These are phyloP conservation scores for Aquilaria yunnanensis DNA, from an alignment of 345 rosid species.

Conservation along the genomic window DNA sequence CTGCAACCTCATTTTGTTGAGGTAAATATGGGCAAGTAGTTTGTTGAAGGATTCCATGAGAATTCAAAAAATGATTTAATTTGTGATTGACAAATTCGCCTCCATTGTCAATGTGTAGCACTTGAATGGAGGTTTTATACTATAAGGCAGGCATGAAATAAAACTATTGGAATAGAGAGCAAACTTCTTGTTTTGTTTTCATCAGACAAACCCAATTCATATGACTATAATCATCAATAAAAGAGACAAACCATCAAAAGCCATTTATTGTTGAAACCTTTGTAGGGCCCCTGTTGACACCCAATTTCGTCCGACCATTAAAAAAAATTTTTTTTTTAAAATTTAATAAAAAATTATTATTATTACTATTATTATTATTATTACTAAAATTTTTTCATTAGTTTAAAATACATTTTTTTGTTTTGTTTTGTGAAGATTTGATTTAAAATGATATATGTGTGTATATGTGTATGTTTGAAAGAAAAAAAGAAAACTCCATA, in stretches of 20 bases:
- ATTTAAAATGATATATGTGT: too few species aligned
- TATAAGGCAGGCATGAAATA: not conserved
- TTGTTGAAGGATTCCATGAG: not conserved
- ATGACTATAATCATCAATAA: constrained; percentile 5
- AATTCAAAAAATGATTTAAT: too few species aligned
- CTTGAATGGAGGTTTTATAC: not conserved
- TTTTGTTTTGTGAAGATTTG: too few species aligned
- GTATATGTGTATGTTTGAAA: too few species aligned
- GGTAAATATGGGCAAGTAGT: constrained; percentile 2
- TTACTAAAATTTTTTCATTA: too few species aligned
- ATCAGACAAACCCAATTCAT: constrained; percentile 5
- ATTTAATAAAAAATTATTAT: too few species aligned
- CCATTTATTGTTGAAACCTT: not conserved
- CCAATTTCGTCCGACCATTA: too few species aligned
- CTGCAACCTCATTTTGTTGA: constrained; percentile 1
- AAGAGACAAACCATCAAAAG: not conserved
- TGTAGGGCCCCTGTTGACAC: not conserved
- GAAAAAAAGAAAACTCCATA: too few species aligned
- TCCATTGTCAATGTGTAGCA: not conserved
- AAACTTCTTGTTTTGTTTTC: too few species aligned
- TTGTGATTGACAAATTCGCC: not conserved
- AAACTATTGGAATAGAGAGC: not conserved
- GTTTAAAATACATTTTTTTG: too few species aligned
- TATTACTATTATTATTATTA: too few species aligned
- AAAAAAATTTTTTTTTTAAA: too few species aligned